A percentile compares a stretch with the other conserved stretches of the same genome.
phyloP scores from a whole-genome alignment of 331 rosid species.

The Pyracantha coccinea region DNA sequence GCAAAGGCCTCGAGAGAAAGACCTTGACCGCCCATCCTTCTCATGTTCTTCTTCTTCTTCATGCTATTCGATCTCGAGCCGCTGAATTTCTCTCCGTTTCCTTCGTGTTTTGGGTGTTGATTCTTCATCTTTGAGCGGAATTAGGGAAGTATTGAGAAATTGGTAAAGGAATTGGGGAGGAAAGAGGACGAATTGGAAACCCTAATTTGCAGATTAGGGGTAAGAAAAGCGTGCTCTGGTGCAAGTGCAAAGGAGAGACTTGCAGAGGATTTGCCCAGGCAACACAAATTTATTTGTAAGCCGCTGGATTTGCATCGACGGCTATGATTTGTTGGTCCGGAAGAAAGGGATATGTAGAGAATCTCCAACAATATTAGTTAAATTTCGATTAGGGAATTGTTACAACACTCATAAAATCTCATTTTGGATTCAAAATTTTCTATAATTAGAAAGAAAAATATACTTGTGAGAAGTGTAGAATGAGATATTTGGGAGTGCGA shows the following conservation, averaged over 20 bases:
- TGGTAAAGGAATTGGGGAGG: not conserved
- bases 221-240: not conserved
- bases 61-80: conserved; percentile 13
- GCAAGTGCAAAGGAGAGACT: not conserved
- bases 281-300: too few species aligned
- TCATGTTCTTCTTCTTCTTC: conserved; percentile 40
- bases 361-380: too few species aligned
- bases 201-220: conserved; percentile 1
- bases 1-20: conserved; percentile 58
- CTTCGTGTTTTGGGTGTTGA: conserved; percentile 14
- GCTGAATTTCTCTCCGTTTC: conserved; percentile 6
- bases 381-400: too few species aligned
- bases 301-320: too few species aligned
- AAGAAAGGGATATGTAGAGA: too few species aligned
- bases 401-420: fast-evolving
- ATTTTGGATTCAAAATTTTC: too few species aligned
- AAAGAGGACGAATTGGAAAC: conserved; percentile 8
- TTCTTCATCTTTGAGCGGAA: conserved; percentile 35
- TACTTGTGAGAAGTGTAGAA: too few species aligned
- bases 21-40: conserved; percentile 55
- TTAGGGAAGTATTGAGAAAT: not conserved
- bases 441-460: too few species aligned
- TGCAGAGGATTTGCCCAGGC: too few species aligned
- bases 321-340: too few species aligned
- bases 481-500: too few species aligned